phyloP scores from a whole-genome alignment of 2,329 filamentous ascomycete genomes.

The Arthrobotrys megalospora region DNA sequence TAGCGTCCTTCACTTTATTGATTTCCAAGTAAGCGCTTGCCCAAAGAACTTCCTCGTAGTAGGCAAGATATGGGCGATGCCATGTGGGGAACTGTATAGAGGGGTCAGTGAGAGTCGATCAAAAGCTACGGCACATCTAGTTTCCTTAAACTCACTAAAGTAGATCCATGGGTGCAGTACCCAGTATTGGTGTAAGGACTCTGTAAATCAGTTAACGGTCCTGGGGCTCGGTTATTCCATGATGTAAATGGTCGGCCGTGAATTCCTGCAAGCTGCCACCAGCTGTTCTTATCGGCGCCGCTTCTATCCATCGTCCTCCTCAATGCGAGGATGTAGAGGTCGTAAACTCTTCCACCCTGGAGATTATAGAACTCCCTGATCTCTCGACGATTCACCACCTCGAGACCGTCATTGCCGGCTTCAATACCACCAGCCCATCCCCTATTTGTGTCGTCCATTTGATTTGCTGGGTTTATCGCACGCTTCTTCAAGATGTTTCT shows the following conservation, averaged over 20 bases:
- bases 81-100: constrained; percentile 78
- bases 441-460: not conserved
- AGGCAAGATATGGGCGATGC: constrained; percentile 84
- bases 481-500: constrained; percentile 29
- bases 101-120: not conserved
- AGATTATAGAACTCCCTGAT: constrained; percentile 22
- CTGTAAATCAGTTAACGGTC: not conserved
- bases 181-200: not conserved
- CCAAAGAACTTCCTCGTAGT: constrained; percentile 65
- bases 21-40: constrained; percentile 16
- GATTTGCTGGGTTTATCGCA: not conserved
- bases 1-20: not conserved
- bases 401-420: not conserved
- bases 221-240: not conserved
- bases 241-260: constrained; percentile 37
- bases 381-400: constrained; percentile 31
- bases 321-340: constrained; percentile 39
- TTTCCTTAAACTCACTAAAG: constrained; percentile 12
- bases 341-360: constrained; percentile 28
- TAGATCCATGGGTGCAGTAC: constrained; percentile 52
- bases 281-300: constrained; percentile 39
- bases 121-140: not conserved
- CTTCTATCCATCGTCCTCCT: constrained; percentile 2
- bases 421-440: not conserved
- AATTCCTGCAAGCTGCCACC: constrained; percentile 42